Conservation (phyloP, 192 early-diverging fungal species). For the Coemansia sp. region DNA sequence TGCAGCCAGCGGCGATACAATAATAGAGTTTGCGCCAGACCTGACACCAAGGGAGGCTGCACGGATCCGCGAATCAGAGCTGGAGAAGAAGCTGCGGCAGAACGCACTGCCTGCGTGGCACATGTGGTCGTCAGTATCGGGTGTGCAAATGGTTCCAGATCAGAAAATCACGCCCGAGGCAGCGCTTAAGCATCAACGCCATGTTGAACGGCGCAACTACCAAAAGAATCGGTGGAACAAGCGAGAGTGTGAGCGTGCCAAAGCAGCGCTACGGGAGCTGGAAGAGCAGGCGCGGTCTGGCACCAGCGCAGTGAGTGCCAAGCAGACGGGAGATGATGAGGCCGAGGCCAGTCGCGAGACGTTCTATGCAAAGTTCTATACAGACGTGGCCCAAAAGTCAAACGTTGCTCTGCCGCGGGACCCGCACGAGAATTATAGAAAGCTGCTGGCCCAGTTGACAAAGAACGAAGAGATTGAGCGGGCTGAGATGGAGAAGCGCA, state of each 20-base stretch:
- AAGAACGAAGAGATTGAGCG: slow-evolving; percentile 42
- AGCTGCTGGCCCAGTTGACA: slow-evolving; percentile 42
- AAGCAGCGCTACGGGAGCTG: slow-evolving; percentile 17
- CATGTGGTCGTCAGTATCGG: slow-evolving; percentile 70
- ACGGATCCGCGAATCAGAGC: slow-evolving; percentile 62
- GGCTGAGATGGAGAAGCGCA: slow-evolving; percentile 34
- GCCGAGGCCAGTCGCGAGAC: slow-evolving; percentile 39
- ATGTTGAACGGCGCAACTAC: slow-evolving; percentile 27
- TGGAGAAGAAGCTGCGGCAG: slow-evolving; percentile 68
- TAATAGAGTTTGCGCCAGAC: slow-evolving; percentile 72
- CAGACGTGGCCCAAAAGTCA: slow-evolving; percentile 17
- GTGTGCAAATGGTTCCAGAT: slow-evolving; percentile 50
- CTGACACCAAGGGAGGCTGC: slow-evolving; percentile 62
- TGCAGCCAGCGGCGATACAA: slow-evolving; percentile 62
- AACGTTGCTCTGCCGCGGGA: slow-evolving; percentile 41
- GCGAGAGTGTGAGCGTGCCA: slow-evolving; percentile 27
- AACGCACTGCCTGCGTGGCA: slow-evolving; percentile 82
- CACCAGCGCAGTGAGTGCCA: slow-evolving; percentile 6
- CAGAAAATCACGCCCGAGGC: slow-evolving; percentile 45
- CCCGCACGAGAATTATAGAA: slow-evolving; percentile 43
- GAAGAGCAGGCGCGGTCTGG: slow-evolving; percentile 21
- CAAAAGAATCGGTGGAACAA: slow-evolving; percentile 37
- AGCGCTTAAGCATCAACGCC: slow-evolving; percentile 20
- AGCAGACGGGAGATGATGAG: slow-evolving; percentile 27
- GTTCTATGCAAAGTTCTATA: slow-evolving; percentile 37